Evolutionary conservation across 2,329 filamentous ascomycete species (phyloP).

Genomic region (Xylaria sp.): DNA sequence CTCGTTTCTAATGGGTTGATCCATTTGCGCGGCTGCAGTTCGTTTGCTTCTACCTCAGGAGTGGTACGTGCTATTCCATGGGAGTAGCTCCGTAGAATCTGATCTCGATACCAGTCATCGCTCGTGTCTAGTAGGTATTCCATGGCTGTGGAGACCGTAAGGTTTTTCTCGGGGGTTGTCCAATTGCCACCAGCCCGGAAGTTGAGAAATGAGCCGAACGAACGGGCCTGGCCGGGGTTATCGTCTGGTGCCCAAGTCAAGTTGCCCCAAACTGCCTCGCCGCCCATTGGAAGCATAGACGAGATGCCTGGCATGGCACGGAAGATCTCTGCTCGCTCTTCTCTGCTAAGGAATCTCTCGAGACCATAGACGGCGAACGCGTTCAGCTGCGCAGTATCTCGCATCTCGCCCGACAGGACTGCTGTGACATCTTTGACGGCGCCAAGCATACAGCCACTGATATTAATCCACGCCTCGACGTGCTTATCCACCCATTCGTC

Average conservation of each 20-base stretch:
- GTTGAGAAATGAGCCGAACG: constrained; percentile 84
- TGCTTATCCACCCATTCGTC: constrained; percentile 89
- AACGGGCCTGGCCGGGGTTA: constrained; percentile 74
- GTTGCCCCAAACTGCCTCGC: constrained; percentile 95
- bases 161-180: constrained; percentile 74
- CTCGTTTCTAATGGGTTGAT: constrained; percentile 93
- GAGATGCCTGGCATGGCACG: constrained; percentile 96
- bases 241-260: constrained; percentile 90
- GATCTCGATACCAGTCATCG: constrained; percentile 85
- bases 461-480: constrained; percentile 97
- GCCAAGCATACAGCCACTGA: constrained; percentile 97
- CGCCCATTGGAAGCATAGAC: constrained; percentile 95
- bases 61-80: constrained; percentile 85
- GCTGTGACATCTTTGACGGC: constrained; percentile 91
- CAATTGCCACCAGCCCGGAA: constrained; percentile 76
- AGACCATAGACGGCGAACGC: constrained; percentile 96
- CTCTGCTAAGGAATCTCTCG: constrained; percentile 91
- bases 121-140: constrained; percentile 80
- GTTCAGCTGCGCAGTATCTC: constrained; percentile 95
- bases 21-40: constrained; percentile 84
- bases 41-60: constrained; percentile 83
- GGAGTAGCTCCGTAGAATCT: constrained; percentile 81
- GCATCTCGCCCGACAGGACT: constrained; percentile 95
- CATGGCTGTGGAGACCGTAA: constrained; percentile 83
- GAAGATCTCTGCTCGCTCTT: constrained; percentile 93